Evolutionary conservation across 169 alveolate species (phyloP).

Genomic region (Plasmodium coatneyi): DNA sequence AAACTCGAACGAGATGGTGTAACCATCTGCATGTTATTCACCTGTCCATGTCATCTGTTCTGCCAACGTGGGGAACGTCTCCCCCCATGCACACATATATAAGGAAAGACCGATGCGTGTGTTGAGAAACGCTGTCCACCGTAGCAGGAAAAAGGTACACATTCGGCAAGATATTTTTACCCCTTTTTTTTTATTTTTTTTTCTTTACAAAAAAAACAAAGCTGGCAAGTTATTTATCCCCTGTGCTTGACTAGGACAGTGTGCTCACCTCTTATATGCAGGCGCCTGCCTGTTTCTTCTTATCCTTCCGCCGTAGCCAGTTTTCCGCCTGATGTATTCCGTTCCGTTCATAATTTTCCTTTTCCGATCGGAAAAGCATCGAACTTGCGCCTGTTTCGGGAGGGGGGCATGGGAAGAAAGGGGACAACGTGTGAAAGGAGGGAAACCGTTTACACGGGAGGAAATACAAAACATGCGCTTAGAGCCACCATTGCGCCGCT

Average conservation of each 20-base stretch:
- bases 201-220: background rate
- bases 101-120: background rate
- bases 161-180: background rate
- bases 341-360: constrained; percentile 86
- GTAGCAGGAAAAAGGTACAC: background rate
- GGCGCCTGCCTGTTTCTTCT: constrained; percentile 85
- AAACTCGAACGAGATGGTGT: background rate
- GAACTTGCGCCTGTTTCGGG: constrained; percentile 30
- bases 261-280: constrained; percentile 76
- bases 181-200: background rate
- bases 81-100: background rate
- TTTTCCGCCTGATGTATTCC: constrained; percentile 82
- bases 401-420: background rate
- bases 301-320: constrained; percentile 87
- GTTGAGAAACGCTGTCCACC: background rate
- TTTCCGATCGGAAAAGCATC: constrained; percentile 82
- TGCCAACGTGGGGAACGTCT: background rate
- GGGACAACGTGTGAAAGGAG: background rate
- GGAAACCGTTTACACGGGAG: background rate
- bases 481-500: background rate
- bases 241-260: background rate
- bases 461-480: background rate
- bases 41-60: background rate
- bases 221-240: background rate
- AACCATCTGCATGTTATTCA: background rate